Evolutionary conservation across 495 filamentous ascomycete genomes (phyloP), one percentile per base, ranked within the genome.

Genomic region (Penicillium cataractarum): DNA sequence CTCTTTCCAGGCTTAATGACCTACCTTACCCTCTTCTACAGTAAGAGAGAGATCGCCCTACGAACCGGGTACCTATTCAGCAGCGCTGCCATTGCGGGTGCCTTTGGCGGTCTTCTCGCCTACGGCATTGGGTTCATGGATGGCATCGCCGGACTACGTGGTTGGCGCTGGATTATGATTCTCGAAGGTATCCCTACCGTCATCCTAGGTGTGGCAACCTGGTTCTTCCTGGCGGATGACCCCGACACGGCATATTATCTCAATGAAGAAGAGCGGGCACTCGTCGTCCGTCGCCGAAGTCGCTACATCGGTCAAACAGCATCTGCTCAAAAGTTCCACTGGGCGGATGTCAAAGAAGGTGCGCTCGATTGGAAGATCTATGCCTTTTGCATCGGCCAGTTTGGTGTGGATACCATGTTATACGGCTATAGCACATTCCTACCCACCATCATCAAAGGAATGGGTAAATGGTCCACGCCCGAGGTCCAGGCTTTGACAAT

Each of bases 351-450:
- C 46, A 74, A 74, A 60, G 74, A 77, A 27, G 79, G 77, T 4
- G 60, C 87, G 6, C 66, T 75, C 51, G 88, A 91, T 69, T 89
- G 86, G 86, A 89, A 89, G 73, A 84, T 90, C 35, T 89, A 82
- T 60, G 73, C 77, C 17, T 91, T 92, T 71, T 89, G 84, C 64
- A 74, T 86, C 46, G 89, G 74, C 4, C 74, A 90, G 68, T 92
- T 92, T 62, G 87, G 89, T 2, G 76, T 80, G 12, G 88, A 89
- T 66, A 90, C 85, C 9, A 88, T 92, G 84, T 80, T 92, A 0
- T 93, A 93, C 70, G 89, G 89, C 4, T 93, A 85, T 72, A 86
- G 83, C 62, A 91, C 88, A 1, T 93, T 93, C 66, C 77, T 92
- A 4, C 90, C 90, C 0, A 93, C 89, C 24, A 92, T 93, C 65